phyloP scores from a whole-genome alignment of 1,284 basidiomycete genomes.

The Taiwanofungus camphoratus region DNA sequence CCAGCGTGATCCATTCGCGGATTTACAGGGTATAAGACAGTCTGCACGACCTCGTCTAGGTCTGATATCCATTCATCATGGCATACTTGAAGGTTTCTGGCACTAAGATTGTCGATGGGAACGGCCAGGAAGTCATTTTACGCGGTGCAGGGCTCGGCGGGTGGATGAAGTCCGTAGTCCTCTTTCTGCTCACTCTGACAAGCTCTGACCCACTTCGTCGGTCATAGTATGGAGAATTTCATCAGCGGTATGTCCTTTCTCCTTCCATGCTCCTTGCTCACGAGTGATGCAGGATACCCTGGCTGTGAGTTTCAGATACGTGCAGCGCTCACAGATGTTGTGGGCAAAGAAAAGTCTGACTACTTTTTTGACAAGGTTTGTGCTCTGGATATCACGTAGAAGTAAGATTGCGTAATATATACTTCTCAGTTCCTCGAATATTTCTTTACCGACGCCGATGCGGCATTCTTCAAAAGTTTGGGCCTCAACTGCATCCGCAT shows the following conservation, averaged over 20 bases:
- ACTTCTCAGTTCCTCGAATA: constrained; percentile 62
- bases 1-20: not conserved
- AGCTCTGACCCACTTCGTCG: not conserved
- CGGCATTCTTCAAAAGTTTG: constrained; percentile 61
- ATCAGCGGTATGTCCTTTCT: constrained; percentile 41
- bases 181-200: not conserved
- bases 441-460: constrained; percentile 70
- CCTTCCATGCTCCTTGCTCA: not conserved
- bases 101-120: constrained; percentile 50
- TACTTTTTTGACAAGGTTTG: constrained; percentile 77
- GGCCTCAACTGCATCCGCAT: constrained; percentile 71
- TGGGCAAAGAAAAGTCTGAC: constrained; percentile 65
- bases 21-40: no score
- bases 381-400: not conserved
- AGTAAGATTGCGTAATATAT: not conserved
- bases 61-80: constrained; percentile 7
- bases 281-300: constrained; percentile 38
- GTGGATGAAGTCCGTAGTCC: constrained; percentile 59
- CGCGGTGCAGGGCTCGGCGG: constrained; percentile 66
- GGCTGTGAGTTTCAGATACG: constrained; percentile 66
- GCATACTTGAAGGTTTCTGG: constrained; percentile 47
- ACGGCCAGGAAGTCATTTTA: constrained; percentile 52
- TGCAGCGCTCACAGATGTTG: constrained; percentile 55
- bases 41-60: no score
- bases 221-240: constrained; percentile 58